Conservation (phyloP, 495 filamentous ascomycete species). For the Aspergillus conjunctus region DNA sequence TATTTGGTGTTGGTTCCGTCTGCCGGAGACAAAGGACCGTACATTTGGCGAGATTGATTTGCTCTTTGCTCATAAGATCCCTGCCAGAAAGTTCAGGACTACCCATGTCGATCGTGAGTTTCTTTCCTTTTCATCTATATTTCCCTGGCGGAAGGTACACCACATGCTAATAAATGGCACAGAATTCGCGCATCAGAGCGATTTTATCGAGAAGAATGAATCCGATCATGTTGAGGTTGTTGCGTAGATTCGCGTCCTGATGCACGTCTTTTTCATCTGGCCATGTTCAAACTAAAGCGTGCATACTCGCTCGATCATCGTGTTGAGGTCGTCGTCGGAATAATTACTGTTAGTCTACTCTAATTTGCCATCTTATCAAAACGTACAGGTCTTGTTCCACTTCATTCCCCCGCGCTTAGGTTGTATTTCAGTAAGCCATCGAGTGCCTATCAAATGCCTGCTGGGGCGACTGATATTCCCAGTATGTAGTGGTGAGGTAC, state of each 20-base stretch:
- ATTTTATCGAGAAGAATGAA: background rate
- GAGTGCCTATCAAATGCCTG: too few relatives aligned
- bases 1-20: conserved; percentile 43
- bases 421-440: too few relatives aligned
- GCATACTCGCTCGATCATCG: too few relatives aligned
- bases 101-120: conserved; percentile 49
- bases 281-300: too few relatives aligned
- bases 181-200: background rate
- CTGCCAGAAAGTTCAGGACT: conserved; percentile 52
- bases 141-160: background rate
- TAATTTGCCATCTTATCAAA: too few relatives aligned
- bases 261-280: too few relatives aligned
- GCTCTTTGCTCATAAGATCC: conserved; percentile 54
- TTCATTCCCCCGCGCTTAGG: too few relatives aligned
- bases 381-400: too few relatives aligned
- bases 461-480: too few relatives aligned
- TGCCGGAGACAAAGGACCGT: conserved; percentile 49
- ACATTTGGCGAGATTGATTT: conserved; percentile 60
- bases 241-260: background rate
- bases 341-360: too few relatives aligned
- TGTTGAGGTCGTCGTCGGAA: too few relatives aligned
- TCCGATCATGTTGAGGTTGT: background rate
- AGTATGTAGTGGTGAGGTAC: too few relatives aligned
- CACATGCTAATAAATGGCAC: background rate
- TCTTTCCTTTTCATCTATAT: background rate